Evolutionary conservation across 78 protist genomes (phyloP).

Genomic region (Polysphondylium violaceum): DNA sequence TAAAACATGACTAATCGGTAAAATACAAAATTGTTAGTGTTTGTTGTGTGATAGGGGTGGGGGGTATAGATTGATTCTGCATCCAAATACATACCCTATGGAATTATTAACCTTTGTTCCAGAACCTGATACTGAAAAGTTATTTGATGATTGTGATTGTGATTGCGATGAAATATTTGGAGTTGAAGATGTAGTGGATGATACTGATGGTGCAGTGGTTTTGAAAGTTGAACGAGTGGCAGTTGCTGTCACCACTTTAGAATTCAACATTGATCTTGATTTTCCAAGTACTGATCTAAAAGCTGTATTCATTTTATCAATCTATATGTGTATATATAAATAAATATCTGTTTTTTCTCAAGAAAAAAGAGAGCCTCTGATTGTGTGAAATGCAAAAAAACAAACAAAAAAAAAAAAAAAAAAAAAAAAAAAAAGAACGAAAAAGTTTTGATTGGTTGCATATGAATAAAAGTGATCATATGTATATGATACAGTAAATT

Average conservation of each 20-base stretch:
- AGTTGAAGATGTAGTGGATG: slow-evolving; percentile 3
- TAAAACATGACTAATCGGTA: neutral
- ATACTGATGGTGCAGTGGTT: neutral
- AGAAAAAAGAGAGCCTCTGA: neutral
- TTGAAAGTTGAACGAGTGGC: neutral
- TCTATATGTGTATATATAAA: too few relatives aligned
- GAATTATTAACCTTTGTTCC: too few relatives aligned
- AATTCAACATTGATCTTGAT: too few relatives aligned
- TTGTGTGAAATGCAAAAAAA: neutral
- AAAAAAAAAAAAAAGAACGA: neutral
- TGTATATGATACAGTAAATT: too few relatives aligned
- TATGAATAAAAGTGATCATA: too few relatives aligned
- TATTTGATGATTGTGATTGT: too few relatives aligned
- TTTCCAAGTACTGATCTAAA: slow-evolving; percentile 7
- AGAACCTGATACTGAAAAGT: too few relatives aligned
- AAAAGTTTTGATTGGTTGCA: too few relatives aligned
- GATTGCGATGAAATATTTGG: neutral
- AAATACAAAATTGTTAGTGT: neutral
- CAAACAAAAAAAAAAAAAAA: neutral
- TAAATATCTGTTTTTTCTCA: neutral
- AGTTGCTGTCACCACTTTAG: neutral
- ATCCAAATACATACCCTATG: too few relatives aligned
- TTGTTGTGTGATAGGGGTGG: neutral
- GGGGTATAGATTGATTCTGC: too few relatives aligned
- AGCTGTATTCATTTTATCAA: neutral